Evolutionary conservation across 805 yeast species (phyloP).

Genomic region (Candida multigemmis): DNA sequence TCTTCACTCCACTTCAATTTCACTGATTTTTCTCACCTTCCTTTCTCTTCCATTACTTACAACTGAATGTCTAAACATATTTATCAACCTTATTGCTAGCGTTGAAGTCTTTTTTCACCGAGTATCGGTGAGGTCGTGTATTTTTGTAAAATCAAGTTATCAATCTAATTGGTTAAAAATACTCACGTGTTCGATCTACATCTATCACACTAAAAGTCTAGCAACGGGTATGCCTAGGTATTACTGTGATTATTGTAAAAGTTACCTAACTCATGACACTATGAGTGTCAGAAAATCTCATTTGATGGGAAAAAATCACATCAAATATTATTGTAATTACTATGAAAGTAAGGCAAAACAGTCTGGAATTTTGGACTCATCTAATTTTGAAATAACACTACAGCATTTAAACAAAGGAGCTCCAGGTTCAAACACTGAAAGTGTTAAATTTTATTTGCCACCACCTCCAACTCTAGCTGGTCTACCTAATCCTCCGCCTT

Average conservation of each 20-base stretch:
- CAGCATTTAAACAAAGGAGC: constrained; percentile 22
- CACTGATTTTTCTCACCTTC: too few relatives aligned
- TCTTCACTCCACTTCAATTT: too few relatives aligned
- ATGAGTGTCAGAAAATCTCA: constrained; percentile 78
- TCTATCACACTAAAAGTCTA: too few relatives aligned
- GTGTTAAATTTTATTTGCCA: constrained; percentile 11
- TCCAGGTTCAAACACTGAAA: constrained; percentile 11
- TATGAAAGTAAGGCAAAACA: constrained; percentile 44
- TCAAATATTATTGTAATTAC: constrained; percentile 62
- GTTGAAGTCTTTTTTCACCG: too few relatives aligned
- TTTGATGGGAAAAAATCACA: constrained; percentile 67
- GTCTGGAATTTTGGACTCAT: constrained; percentile 27
- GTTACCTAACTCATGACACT: constrained; percentile 83
- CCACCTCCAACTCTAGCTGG: constrained; percentile 22
- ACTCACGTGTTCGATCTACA: too few relatives aligned
- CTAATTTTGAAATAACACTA: constrained; percentile 25
- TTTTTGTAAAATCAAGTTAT: constrained; percentile 1
- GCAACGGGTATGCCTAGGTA: too few relatives aligned
- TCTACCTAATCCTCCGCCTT: constrained; percentile 27
- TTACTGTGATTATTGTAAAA: constrained; percentile 79
- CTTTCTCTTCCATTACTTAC: too few relatives aligned
- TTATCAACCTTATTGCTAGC: constrained; percentile 3
- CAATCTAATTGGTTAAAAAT: too few relatives aligned
- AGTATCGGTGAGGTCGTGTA: constrained; percentile 6
- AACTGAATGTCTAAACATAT: constrained; percentile 34